Percentiles rank a stretch among this genome's conserved stretches.
Conservation (phyloP, 345 rosid genomes). For the Citrus unshiu region DNA sequence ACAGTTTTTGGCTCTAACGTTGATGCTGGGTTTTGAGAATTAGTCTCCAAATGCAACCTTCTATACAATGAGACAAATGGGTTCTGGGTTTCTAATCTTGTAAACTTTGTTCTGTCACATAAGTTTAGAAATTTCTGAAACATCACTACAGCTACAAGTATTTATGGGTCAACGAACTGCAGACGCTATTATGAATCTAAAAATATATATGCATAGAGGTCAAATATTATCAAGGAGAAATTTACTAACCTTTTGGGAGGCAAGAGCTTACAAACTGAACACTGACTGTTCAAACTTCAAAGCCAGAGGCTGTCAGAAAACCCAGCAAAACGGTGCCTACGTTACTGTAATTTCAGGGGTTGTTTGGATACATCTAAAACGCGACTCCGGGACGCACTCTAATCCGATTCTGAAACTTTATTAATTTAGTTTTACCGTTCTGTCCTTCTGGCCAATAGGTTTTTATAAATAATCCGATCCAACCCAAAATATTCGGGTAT, state of each 20-base stretch:
- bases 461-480: too few species aligned
- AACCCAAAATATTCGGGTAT: too few species aligned
- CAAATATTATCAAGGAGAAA: neutral
- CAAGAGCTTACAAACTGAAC: neutral
- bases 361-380: neutral
- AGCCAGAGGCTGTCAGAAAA: neutral
- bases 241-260: neutral
- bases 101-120: neutral
- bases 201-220: neutral
- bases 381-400: too few species aligned
- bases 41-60: slow-evolving; percentile 15
- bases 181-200: neutral
- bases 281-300: neutral
- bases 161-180: neutral
- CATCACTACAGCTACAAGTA: slow-evolving; percentile 6
- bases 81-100: slow-evolving; percentile 14
- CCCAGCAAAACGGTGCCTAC: neutral
- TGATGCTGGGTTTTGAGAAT: slow-evolving; percentile 27
- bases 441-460: neutral
- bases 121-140: slow-evolving; percentile 14
- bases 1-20: slow-evolving; percentile 13
- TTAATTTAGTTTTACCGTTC: neutral
- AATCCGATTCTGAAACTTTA: too few species aligned
- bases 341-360: neutral
- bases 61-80: slow-evolving; percentile 16